Base-by-base conservation (phyloP, 345 rosid species). In the Carallia pectinifolia region DNA sequence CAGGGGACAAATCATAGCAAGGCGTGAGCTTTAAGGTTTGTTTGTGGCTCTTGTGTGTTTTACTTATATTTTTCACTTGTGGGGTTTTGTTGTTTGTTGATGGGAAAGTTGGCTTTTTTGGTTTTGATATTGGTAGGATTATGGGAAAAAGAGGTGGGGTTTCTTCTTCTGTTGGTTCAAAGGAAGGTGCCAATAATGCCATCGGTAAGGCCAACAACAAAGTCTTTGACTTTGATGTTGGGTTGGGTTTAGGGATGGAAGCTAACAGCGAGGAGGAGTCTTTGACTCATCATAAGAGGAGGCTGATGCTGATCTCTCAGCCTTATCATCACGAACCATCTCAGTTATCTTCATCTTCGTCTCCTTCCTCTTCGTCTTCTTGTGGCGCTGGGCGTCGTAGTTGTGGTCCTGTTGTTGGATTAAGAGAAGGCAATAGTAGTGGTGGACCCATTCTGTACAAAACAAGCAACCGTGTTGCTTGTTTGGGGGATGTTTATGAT, bases 181-280 rank as follows among this genome's bases (percentile, higher is more conserved):
- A 70, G 68, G 74, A 69, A 78, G 62, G 23, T 61, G 70, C 29
- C 47, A 44, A 30, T 27, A 79, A 58, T 54, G 44, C 48, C 17
- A 76, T 63, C 62, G 67, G 66, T 40, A 75, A 68, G 50, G 50
- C 50, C 50, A 13, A 44, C 16, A 44, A 44, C 48, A 23, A 23
- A 23, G 23, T 23, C 23, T 23, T 23, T 23, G 72, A 58, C 19
- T 64, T 68, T 50, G 85, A 70, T 63, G 69, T 67, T 83, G 89
- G 83, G 80, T 76, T 79, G 48, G 85, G 81, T 76, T 81, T 76
- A 79, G 79, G 79, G 71, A 79, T 81, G 81, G 74, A 83, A 70
- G 59, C 62, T n/a, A 37, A 34, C 19, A 52, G 23, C 23, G 23
- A 69, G 10, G 58, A 39, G 40, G 58, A 7, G 13, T 6, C 40